Base-by-base conservation (phyloP, 2,329 filamentous ascomycete genomes). In the Microsporum audouinii region DNA sequence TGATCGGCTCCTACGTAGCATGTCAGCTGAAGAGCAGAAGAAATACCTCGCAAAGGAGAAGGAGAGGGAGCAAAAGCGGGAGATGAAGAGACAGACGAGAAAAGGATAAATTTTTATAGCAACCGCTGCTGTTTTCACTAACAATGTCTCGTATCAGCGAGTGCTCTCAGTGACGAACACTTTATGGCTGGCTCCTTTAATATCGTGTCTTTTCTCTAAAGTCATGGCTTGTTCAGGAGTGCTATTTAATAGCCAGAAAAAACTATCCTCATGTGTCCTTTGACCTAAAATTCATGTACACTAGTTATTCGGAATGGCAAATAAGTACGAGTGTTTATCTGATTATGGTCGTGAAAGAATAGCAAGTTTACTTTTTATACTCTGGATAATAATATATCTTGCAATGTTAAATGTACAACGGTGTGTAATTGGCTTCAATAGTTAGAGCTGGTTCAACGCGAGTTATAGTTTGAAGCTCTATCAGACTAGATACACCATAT, bases 1-100 rank as follows among this genome's bases (percentile, higher is more conserved):
- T 60, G 92, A 96, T 69, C 85, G 86, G 67, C 85, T 91, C 71
- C 81, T 94, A 65, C 88, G 86, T 69, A 81, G 82, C 10, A 81
- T 92, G 69, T 87, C 87, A 69, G 88, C 89, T 60, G 90, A 91
- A 75, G 87, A 88, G 63, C 89, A 92, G 80, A 88, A 89, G 79
- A 91, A 89, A 77, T 92, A 85, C 72, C 80, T 92, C 61, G 88
- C 91, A 68, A 88, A 85, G 75, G 88, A 92, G 80, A 84, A 81
- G 68, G 87, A 90, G 71, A 89, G 87, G 81, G 87, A 88, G 75
- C 73, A 78, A 66, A 79, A 76, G 71, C 86, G 82, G 73, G 78
- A 76, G 60, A 78, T 82, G 75, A 88, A 88, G 80, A 86, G 79
- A 76, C 78, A 79, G 73, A 82, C 80, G 33, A 77, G 79, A 67